These are phyloP conservation scores for Massarina eburnea DNA, from an alignment of 2,329 filamentous ascomycete species.

Conservation along the genomic window DNA sequence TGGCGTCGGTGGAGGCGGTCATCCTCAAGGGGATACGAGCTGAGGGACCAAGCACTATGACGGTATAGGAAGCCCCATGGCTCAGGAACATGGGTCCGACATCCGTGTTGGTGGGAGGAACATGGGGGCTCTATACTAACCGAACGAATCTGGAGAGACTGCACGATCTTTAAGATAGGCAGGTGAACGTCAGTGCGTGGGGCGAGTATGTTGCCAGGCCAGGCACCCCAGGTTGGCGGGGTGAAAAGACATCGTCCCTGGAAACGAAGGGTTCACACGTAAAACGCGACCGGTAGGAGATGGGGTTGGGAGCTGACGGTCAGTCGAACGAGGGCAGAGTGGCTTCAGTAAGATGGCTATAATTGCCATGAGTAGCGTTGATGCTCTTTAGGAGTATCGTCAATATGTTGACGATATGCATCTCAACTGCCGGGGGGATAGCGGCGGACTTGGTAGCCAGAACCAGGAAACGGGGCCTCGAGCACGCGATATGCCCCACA, in stretches of 20 bases:
- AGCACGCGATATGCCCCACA: neutral
- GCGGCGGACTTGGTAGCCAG: neutral
- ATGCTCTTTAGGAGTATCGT: neutral
- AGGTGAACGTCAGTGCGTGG: constrained; percentile 4
- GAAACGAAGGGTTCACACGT: neutral
- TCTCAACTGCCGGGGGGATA: neutral
- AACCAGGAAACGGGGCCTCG: neutral
- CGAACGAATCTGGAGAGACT: constrained; percentile 10
- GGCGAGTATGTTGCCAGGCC: constrained; percentile 2
- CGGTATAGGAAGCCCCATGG: constrained; percentile 7
- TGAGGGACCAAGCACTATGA: constrained; percentile 8
- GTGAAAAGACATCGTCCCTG: neutral
- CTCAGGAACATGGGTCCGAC: constrained; percentile 6
- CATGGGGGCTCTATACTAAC: constrained; percentile 5
- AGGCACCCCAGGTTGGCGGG: neutral
- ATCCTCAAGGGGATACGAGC: constrained; percentile 10
- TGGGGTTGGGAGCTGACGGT: neutral
- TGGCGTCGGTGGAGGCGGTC: constrained; percentile 3
- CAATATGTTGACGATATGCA: neutral
- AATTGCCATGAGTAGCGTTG: neutral
- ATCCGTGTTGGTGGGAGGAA: constrained; percentile 5
- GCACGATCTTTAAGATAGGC: constrained; percentile 7
- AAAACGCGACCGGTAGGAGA: neutral
- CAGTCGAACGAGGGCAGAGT: neutral
- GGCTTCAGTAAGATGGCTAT: neutral